Evolutionary conservation across 1,284 basidiomycete species (phyloP), one percentile per base, ranked within the genome.

Genomic region (Heliocybe sulcata): DNA sequence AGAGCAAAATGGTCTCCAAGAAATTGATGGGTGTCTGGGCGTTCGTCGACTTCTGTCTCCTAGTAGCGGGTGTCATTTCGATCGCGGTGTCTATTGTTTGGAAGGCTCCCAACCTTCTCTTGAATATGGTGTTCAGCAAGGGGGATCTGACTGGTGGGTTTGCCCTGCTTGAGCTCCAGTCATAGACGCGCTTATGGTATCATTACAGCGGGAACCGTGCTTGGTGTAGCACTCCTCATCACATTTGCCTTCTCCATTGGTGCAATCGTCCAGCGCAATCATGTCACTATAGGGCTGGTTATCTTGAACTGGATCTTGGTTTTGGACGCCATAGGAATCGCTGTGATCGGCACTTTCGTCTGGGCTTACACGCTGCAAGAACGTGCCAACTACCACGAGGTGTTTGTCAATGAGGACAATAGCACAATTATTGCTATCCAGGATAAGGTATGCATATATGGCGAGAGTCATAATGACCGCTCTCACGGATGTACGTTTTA

Each of bases 331-430:
- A 63, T 87, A 51, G 74, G 76, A 23, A 74, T 86, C 35, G 68
- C 86, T 54, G 62, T 83, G 52, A 69, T 90, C 47, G 90, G 88
- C 52, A 81, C 82, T 20, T 78, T 81, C 58, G 70, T 93, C 55
- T 94, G 92, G 91, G 81, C 87, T 70, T 89, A 74, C 67, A 90
- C 90, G 2, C 76, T 94, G 14, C 68, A 77, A 54, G 83, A 91
- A 65, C 80, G 85, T 27, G 70, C 73, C 48, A 81, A 89, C 62
- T 92, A 85, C 70, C 77, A 81, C 58, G 58, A 61, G 1, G 67
- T 82, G 11, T 94, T 83, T 77, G 59, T 69, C 2, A 67, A 67
- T 31, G 74, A 79, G 56, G 68, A 75, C 25, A 57, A 72, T n/a
- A 72, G 69, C 1, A 77, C 71, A 11, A 77, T 82, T 56, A 73